Conservation (phyloP, 768 basidiomycete species). For the Termitomyces sp. region DNA sequence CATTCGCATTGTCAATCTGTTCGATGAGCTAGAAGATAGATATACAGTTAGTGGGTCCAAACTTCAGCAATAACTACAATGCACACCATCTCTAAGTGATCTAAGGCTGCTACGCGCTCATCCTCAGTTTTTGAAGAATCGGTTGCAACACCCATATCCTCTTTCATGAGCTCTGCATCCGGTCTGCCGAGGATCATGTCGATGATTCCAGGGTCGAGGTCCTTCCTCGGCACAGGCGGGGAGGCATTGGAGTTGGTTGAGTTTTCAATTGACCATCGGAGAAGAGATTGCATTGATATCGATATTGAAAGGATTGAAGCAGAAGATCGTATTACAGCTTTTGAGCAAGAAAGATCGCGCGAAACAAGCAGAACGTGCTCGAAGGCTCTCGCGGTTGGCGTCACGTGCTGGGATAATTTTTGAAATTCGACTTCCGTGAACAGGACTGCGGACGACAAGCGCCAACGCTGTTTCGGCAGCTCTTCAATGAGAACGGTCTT, state of each 20-base stretch:
- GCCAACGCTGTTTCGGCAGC: no score
- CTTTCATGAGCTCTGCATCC: conserved; percentile 81
- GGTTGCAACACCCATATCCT: conserved; percentile 59
- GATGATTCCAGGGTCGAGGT: conserved; percentile 80
- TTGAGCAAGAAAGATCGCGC: background rate
- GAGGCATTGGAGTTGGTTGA: conserved; percentile 33
- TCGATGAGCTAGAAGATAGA: conserved; percentile 60
- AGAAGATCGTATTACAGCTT: background rate
- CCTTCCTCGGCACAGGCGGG: conserved; percentile 33
- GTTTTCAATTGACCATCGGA: conserved; percentile 81
- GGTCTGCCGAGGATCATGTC: conserved; percentile 82
- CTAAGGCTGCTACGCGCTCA: conserved; percentile 63
- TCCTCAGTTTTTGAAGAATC: conserved; percentile 52
- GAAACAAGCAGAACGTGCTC: conserved; percentile 12
- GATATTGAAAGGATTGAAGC: background rate
- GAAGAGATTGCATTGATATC: conserved; percentile 59
- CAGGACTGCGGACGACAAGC: no score
- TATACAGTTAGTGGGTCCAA: background rate
- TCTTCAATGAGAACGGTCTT: no score
- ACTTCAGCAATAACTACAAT: background rate
- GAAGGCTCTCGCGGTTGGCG: background rate
- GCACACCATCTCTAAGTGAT: conserved; percentile 83
- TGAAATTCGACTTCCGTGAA: no score
- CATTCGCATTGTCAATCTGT: conserved; percentile 87
- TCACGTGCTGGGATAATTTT: background rate